Percentiles rank a stretch among this genome's conserved stretches.
phyloP scores from a whole-genome alignment of 306 rosid genomes.

The Glycine tomentella region DNA sequence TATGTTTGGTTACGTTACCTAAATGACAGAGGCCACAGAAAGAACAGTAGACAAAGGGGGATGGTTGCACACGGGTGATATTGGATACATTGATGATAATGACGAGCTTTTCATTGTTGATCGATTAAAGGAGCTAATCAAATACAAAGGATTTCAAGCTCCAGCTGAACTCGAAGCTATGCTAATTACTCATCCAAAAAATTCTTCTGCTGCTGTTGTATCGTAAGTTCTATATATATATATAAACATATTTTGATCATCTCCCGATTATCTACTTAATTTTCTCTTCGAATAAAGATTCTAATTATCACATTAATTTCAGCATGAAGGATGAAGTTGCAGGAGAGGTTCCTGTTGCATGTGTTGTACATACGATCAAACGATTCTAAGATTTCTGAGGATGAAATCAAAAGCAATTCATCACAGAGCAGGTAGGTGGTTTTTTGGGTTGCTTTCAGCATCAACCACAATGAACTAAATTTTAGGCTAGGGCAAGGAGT shows the following conservation, averaged over 20 bases:
- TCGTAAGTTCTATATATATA: constrained; percentile 49
- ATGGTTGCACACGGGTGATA: constrained; percentile 80
- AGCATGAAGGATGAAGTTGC: constrained; percentile 81
- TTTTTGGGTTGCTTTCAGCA: too few species aligned
- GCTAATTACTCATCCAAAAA: constrained; percentile 58
- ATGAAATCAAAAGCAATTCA: constrained; percentile 65
- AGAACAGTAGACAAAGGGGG: constrained; percentile 58
- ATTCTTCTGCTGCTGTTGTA: constrained; percentile 70
- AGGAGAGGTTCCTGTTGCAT: constrained; percentile 80
- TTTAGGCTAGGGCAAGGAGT: too few species aligned
- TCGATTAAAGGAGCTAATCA: constrained; percentile 71
- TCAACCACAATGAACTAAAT: too few species aligned
- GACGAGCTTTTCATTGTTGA: constrained; percentile 73
- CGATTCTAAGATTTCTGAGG: constrained; percentile 60
- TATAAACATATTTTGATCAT: neutral
- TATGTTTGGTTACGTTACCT: constrained; percentile 60
- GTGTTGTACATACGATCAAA: constrained; percentile 64
- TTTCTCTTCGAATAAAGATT: too few species aligned
- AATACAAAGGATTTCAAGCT: constrained; percentile 79
- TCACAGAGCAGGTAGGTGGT: constrained; percentile 64
- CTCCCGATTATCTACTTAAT: too few species aligned
- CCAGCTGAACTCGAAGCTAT: constrained; percentile 81
- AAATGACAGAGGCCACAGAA: constrained; percentile 65
- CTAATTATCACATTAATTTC: neutral
- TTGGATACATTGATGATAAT: constrained; percentile 65